Evolutionary conservation across 108 stramenopile genomes (phyloP), one percentile per base, ranked within the genome.

Genomic region (Skeletonema menzelii): DNA sequence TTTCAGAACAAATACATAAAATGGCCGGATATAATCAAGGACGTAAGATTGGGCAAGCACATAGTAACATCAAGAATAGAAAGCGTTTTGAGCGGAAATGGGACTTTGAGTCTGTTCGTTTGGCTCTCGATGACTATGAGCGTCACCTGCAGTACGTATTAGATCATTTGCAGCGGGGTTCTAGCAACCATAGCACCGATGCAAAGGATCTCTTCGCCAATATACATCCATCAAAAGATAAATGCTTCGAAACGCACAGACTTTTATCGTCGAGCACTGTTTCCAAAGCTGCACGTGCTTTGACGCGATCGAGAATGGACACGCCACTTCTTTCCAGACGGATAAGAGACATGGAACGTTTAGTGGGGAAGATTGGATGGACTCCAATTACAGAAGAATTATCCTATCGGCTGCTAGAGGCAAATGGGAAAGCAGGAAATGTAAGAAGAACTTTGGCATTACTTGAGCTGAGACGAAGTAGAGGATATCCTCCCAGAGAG

Each of bases 341-440:
- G 65, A 76, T 90, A 53, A 72, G 91, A 47, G 67, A 84, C 32
- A 81, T 86, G 83, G 93, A 94, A 76, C 70, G 79, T 8, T 82
- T 86, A 57, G 70, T 94, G 47, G 93, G 93, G 37, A 65, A 64
- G 35, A 67, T 90, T 13, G 82, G 80, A 46, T 57, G 75, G 73
- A 91, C 93, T 34, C 83, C 85, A 13, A 68, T 94, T 57, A 91
- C 89, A 14, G 87, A 91, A 53, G 60, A 47, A 32, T 65, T 94
- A 27, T 90, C 93, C 17, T 77, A 91, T 32, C 80, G 88, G 26
- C 77, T 94, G 58, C 62, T 94, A 53, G 84, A 89, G 67, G 93
- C 93, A 27, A 91, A 94, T 75, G 89, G 86, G 34, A 90, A 90
- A 62, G 89, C 90, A n/a, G 93, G 93, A 11, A 90, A 91, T 79